Percentiles rank a stretch among this genome's conserved stretches.
Evolutionary conservation across 1,284 basidiomycete species (phyloP).

Genomic region (Vanrija pseudolonga): DNA sequence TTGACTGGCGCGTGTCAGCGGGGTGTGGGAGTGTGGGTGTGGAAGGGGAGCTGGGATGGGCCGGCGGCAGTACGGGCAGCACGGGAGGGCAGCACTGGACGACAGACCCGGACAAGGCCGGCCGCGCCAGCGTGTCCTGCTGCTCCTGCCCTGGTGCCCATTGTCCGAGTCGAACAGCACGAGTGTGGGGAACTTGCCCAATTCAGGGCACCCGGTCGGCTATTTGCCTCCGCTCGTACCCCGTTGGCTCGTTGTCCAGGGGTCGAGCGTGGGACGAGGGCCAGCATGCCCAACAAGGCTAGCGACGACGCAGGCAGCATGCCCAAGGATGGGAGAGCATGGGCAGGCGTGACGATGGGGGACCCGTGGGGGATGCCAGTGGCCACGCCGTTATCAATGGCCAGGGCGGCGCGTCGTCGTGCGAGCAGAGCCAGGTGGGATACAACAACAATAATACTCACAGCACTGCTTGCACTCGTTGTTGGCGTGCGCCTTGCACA

Average conservation of each 20-base stretch:
- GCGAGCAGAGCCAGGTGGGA: neutral
- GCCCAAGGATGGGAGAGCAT: too few relatives aligned
- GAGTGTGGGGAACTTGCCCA: too few relatives aligned
- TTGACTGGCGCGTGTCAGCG: conserved; percentile 27
- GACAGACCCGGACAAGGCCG: neutral
- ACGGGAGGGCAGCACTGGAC: neutral
- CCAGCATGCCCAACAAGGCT: neutral
- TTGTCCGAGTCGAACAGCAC: neutral
- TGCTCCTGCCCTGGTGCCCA: too few relatives aligned
- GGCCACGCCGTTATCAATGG: neutral
- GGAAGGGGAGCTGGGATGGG: too few relatives aligned
- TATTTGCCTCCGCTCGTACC: too few relatives aligned
- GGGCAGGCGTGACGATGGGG: neutral
- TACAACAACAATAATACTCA: conserved; percentile 21
- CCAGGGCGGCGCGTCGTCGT: neutral
- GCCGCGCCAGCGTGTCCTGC: too few relatives aligned
- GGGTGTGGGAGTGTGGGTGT: neutral
- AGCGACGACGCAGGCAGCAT: too few relatives aligned
- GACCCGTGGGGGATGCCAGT: neutral
- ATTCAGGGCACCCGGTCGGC: too few relatives aligned
- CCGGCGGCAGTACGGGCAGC: neutral
- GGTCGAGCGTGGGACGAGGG: too few relatives aligned
- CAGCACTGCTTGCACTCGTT: conserved; percentile 48
- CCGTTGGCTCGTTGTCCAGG: too few relatives aligned
- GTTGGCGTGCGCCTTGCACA: conserved; percentile 49